Base-by-base conservation (phyloP, 192 early-diverging fungal species). In the Phycomyces nitens region DNA sequence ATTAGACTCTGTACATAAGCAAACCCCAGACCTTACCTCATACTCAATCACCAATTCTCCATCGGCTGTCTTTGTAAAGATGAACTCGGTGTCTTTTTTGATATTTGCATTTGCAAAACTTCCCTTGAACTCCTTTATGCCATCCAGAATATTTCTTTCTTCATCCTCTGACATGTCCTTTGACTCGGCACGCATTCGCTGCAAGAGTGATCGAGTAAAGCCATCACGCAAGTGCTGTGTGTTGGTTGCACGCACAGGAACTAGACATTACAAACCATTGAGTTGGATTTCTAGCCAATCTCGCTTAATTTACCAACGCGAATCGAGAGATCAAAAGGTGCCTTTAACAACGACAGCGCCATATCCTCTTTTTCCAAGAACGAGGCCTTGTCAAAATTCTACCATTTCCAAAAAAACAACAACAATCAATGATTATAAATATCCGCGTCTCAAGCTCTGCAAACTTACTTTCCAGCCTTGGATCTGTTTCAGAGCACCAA, bases 181-280 rank as follows among this genome's bases (percentile, higher is more conserved):
- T 0, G 64, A 39, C 40, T 82, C 76, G 7, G 65, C 69, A 8
- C 42, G 54, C 60, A 74, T 71, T 24, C 75, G 73, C 22, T 79
- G 68, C 10, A 75, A 60, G 50, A 85, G 60, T 15, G 74, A 64
- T 1, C 76, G 64, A 5, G 79, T 73, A 49, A 85, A 85, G 0
- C 83, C 83, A 62, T 85, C 83, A 5, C 83, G 73, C n/a, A 85
- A 57, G 67, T 85, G 83, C 18, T 75, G 77, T 0, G 74, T 79
- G 43, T 78, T 78, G 1, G 83, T 82, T 23, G 74, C 58, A 27
- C 70, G 65, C 22, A 74, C 74, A 27, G 83, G 81, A 0, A 69
- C 81, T 64, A 66, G 39, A 55, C 18, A 64, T n/a, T 22, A 22
- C 57, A 62, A 4, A 68, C 57, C 15, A 47, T 26, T 47, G 58